A percentile compares a stretch with the other conserved stretches of the same genome.
Evolutionary conservation across 345 rosid genomes (phyloP).

Genomic region (Eucalyptus regnans): DNA sequence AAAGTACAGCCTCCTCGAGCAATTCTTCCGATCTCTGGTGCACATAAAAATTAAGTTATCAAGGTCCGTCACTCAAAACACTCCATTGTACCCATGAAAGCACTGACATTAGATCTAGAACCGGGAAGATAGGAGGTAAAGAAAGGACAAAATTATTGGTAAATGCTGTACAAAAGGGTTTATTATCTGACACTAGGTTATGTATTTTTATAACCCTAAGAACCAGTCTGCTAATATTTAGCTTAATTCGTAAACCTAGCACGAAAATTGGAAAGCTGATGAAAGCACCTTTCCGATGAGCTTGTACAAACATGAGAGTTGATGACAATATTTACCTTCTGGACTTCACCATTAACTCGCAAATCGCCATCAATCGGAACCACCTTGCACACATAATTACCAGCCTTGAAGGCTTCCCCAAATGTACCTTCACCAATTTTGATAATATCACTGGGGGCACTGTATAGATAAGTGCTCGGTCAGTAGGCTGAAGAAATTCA

Average conservation of each 20-base stretch:
- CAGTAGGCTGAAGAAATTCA: not conserved
- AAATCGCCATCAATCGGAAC: constrained; percentile 94
- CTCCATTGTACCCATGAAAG: not conserved
- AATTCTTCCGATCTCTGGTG: constrained; percentile 91
- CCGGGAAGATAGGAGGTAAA: not conserved
- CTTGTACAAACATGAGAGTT: not conserved
- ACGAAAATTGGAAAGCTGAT: not conserved
- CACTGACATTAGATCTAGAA: not conserved
- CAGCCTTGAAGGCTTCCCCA: constrained; percentile 90
- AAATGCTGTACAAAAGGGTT: not conserved
- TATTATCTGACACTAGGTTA: not conserved
- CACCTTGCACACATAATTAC: constrained; percentile 79
- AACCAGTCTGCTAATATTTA: not conserved
- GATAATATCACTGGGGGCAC: constrained; percentile 53
- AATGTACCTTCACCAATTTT: constrained; percentile 98
- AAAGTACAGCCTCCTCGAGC: constrained; percentile 86
- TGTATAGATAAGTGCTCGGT: constrained; percentile 14
- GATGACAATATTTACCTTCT: constrained; percentile 42
- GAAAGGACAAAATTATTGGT: not conserved
- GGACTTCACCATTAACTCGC: constrained; percentile 82
- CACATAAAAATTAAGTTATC: not conserved
- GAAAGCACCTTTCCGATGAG: not conserved
- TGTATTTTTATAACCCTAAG: not conserved
- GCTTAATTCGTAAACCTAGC: not conserved
- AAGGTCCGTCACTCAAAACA: not conserved